Percentiles rank a stretch among this genome's conserved stretches.
phyloP scores from a whole-genome alignment of 1,284 basidiomycete genomes.

The Amylostereum areolatum region DNA sequence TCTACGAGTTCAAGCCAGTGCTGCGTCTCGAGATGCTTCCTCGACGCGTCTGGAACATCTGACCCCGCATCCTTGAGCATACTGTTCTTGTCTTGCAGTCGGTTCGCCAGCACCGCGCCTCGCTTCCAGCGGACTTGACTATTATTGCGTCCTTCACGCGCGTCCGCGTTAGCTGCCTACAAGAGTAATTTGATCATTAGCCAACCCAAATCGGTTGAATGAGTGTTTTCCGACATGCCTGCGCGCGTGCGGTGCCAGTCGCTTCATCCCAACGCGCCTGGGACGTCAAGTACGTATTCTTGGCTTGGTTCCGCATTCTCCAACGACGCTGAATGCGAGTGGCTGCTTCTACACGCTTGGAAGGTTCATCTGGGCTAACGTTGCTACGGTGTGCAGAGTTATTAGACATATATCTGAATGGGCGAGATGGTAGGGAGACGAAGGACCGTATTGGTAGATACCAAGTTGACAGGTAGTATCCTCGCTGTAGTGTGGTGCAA shows the following conservation, averaged over 20 bases:
- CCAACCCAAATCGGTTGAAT: no score
- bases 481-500: no score
- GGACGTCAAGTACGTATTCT: slow-evolving; percentile 11
- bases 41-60: slow-evolving; percentile 23
- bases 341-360: slow-evolving; percentile 21
- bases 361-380: no score
- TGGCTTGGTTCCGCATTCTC: slow-evolving; percentile 17
- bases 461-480: no score
- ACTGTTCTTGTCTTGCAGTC: slow-evolving; percentile 38
- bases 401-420: no score
- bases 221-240: no score
- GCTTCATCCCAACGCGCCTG: slow-evolving; percentile 9
- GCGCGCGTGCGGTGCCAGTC: background rate
- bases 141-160: slow-evolving; percentile 37
- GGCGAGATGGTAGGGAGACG: no score
- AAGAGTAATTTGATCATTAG: slow-evolving; percentile 1
- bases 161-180: slow-evolving; percentile 36
- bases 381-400: no score
- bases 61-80: slow-evolving; percentile 27
- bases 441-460: no score
- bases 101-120: slow-evolving; percentile 34
- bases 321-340: slow-evolving; percentile 26
- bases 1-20: slow-evolving; percentile 68
- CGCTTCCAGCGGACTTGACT: slow-evolving; percentile 41
- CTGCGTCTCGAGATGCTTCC: slow-evolving; percentile 50